These are phyloP conservation scores for Alternaria incomplexa DNA, from an alignment of 2,329 filamentous ascomycete species.

Conservation along the genomic window DNA sequence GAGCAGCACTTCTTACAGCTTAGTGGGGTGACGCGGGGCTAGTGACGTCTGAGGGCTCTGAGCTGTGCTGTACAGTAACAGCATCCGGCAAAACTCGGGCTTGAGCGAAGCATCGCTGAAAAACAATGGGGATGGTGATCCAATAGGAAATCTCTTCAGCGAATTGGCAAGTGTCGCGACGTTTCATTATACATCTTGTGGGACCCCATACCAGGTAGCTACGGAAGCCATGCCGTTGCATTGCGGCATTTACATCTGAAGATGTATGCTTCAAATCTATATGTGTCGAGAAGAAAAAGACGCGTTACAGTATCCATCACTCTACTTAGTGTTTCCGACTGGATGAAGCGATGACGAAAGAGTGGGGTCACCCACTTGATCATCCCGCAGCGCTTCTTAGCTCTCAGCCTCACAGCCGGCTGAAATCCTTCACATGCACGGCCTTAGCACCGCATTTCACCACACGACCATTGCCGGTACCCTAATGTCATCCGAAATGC, in stretches of 20 bases:
- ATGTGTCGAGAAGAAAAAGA: neutral
- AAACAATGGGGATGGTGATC: conserved; percentile 34
- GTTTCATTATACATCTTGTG: neutral
- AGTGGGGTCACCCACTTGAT: conserved; percentile 15
- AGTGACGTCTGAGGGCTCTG: conserved; percentile 20
- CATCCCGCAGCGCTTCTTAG: conserved; percentile 16
- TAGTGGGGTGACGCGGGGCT: conserved; percentile 35
- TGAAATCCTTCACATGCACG: conserved; percentile 2
- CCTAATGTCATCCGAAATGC: neutral
- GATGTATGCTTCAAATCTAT: neutral
- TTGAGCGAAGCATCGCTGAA: conserved; percentile 24
- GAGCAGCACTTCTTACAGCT: conserved; percentile 23
- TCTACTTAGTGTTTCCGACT: neutral
- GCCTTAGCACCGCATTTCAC: neutral
- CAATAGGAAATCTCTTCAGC: conserved; percentile 13
- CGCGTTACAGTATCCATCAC: neutral
- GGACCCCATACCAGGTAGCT: neutral
- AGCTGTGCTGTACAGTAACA: neutral
- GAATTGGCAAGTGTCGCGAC: conserved; percentile 5
- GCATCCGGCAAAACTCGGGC: conserved; percentile 38
- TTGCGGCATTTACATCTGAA: too few species aligned
- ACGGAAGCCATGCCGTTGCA: neutral
- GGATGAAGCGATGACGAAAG: conserved; percentile 5
- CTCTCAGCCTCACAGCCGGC: conserved; percentile 23
- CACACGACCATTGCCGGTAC: conserved; percentile 10